phyloP scores from a whole-genome alignment of 176 grass and related monocot species.

The Saccharum spontaneum region DNA sequence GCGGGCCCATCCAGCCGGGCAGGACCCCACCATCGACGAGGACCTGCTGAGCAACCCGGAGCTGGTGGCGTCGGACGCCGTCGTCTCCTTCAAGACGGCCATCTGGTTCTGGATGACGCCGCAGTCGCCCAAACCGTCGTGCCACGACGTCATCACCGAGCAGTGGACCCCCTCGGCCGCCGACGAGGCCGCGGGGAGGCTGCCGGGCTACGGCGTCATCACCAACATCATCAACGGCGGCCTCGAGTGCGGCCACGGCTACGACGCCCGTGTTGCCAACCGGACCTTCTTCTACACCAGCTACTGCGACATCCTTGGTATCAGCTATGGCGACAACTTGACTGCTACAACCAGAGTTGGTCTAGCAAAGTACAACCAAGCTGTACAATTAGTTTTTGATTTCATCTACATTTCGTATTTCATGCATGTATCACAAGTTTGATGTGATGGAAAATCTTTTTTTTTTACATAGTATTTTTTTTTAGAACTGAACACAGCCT shows the following conservation, averaged over 20 bases:
- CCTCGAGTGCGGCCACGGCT: conserved; percentile 40
- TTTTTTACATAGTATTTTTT: no score
- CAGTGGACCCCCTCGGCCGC: conserved; percentile 21
- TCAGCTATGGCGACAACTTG: conserved; percentile 40
- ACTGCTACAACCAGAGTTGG: conserved; percentile 19
- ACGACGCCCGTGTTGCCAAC: not conserved
- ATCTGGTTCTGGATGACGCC: conserved; percentile 52
- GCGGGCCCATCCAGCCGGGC: conserved; percentile 58
- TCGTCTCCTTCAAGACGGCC: conserved; percentile 49
- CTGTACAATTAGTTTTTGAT: no score
- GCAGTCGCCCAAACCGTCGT: conserved; percentile 46
- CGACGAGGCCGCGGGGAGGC: conserved; percentile 24
- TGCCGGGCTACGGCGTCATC: conserved; percentile 49
- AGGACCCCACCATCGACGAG: not conserved
- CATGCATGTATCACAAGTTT: no score
- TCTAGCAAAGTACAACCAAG: no score
- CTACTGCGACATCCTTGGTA: conserved; percentile 50
- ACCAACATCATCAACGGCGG: conserved; percentile 72
- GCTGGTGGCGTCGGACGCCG: conserved; percentile 25
- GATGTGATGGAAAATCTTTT: no score
- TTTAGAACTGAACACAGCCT: no score
- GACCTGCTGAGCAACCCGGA: conserved; percentile 46
- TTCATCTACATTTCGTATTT: no score
- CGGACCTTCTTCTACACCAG: conserved; percentile 34
- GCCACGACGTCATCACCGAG: conserved; percentile 38